Base-by-base conservation (phyloP, 176 grass and related monocot genomes). In the Calamus simplicifolius region DNA sequence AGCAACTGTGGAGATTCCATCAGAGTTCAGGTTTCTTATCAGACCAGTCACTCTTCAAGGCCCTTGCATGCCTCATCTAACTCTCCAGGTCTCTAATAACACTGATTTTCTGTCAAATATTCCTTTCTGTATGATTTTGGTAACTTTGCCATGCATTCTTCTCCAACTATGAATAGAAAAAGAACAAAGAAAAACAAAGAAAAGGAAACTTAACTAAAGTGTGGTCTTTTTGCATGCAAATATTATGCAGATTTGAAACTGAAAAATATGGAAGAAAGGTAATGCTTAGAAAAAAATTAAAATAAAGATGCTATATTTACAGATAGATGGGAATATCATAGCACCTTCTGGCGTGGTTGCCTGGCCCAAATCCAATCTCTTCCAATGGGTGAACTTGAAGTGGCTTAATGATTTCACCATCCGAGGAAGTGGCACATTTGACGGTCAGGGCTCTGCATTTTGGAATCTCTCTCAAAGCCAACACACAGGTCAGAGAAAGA, bases 341-440 rank as follows among this genome's bases (percentile, higher is more conserved):
- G 88, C 88, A 16, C 78, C 88, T 56, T 27, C 66, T 5, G 62
- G 16, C 26, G 82, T 80, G 64, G 58, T 49, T 8, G 77, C 53
- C 29, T 75, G 74, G 79, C 70, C 79, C 4, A 80, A 64, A 72
- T 35, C 60, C 31, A 67, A 76, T 60, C 69, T 74, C 26, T 70
- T 80, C 13, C 88, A 86, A 66, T 91, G 88, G 88, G n/a, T 91
- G 67, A 91, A 91, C 67, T 74, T 91, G 27, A 86, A 86, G 67
- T 86, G 87, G 87, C 64, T 91, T 60, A 31, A 67, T 15, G 73
- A 29, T 23, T 91, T 91, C 75, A 80, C 56, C 49, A 64, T 86
- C 19, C 79, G 64, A 73, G 87, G 87, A 67, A 58, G 56, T 63
- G 87, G 87, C 49, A 68, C 68, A 14, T 30, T 86, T 19, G 69